phyloP scores from a whole-genome alignment of 148 eudicot genomes.

The Chenopodium suecicum region DNA sequence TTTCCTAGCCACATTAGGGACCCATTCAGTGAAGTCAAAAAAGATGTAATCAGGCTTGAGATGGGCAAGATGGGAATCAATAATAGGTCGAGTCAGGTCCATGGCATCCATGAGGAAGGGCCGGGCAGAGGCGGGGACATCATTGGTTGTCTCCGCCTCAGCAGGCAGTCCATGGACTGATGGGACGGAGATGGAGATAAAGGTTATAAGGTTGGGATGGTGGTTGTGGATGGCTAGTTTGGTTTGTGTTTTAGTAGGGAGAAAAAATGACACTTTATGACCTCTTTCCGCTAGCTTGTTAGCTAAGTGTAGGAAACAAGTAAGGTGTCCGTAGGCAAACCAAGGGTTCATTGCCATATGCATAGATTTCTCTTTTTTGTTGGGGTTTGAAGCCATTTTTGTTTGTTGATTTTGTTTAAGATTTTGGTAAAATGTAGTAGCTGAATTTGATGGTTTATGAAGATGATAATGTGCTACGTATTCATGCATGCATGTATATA shows the following conservation, averaged over 20 bases:
- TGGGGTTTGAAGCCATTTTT: not conserved
- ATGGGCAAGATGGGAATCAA: not conserved
- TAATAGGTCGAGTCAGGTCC: conserved; percentile 5
- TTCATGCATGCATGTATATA: too few relatives aligned
- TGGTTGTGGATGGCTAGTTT: conserved; percentile 23
- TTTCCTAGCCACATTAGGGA: conserved; percentile 8
- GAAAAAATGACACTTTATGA: conserved; percentile 24
- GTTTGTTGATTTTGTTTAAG: not conserved
- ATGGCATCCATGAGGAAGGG: conserved; percentile 16
- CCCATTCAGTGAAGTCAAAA: conserved; percentile 22
- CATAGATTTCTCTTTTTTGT: not conserved
- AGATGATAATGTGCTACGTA: too few relatives aligned
- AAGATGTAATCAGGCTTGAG: conserved; percentile 19
- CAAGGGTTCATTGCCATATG: conserved; percentile 42
- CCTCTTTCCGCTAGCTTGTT: conserved; percentile 22
- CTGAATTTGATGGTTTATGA: too few relatives aligned
- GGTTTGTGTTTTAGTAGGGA: conserved; percentile 16
- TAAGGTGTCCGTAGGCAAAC: conserved; percentile 33
- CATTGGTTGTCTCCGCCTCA: not conserved
- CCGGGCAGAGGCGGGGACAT: not conserved
- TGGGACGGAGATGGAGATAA: conserved; percentile 23
- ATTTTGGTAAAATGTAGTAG: too few relatives aligned
- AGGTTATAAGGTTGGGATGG: conserved; percentile 28
- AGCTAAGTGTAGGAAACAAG: not conserved
- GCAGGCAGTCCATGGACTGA: conserved; percentile 18